These are phyloP conservation scores for Obelidium mucronatum DNA, from an alignment of 192 early-diverging fungal species.

Conservation along the genomic window DNA sequence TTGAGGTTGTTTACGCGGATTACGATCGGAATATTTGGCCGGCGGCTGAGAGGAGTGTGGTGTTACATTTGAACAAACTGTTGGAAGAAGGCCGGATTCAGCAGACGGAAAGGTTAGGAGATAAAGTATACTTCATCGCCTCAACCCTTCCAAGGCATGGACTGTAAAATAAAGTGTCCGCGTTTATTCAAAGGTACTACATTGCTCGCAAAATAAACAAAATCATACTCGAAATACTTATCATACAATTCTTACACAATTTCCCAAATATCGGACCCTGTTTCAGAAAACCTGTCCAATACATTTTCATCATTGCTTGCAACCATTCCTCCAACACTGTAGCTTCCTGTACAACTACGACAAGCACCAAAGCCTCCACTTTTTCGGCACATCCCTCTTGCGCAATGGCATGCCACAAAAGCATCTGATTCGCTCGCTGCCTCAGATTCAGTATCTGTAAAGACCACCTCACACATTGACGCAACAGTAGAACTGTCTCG, in stretches of 20 bases:
- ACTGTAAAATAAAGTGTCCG: too few species aligned
- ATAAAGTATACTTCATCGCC: too few species aligned
- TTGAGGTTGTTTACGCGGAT: constrained; percentile 17
- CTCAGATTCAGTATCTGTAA: not conserved
- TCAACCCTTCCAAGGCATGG: too few species aligned
- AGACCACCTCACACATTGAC: not conserved
- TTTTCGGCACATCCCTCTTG: not conserved
- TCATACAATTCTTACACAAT: not conserved
- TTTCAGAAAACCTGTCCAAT: not conserved
- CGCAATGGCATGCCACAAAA: not conserved
- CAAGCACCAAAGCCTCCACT: not conserved
- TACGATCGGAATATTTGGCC: constrained; percentile 23
- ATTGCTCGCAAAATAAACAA: too few species aligned
- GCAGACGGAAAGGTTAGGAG: too few species aligned
- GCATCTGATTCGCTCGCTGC: not conserved
- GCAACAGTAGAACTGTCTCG: constrained; percentile 1
- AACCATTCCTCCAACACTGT: not conserved
- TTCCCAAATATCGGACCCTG: constrained; percentile 11
- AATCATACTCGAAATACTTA: too few species aligned
- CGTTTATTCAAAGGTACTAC: too few species aligned
- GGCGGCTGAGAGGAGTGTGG: constrained; percentile 17
- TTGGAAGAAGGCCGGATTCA: constrained; percentile 10
- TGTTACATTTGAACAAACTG: constrained; percentile 25
- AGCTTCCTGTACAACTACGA: not conserved
- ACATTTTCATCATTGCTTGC: not conserved